Conservation (phyloP, 305 asterid genomes). For the Striga hermonthica region DNA sequence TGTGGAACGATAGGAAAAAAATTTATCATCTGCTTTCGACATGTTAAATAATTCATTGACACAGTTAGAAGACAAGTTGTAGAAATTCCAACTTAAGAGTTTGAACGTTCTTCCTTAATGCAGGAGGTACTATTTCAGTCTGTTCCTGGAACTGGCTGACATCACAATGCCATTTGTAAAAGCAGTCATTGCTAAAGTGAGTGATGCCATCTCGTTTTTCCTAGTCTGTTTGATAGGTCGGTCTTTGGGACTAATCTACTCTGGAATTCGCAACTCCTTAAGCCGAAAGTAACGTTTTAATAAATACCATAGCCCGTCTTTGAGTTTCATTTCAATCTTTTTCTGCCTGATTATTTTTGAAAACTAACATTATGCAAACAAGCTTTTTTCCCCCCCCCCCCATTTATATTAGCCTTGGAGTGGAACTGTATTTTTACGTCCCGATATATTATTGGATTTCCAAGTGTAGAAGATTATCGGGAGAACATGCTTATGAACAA, state of each 20-base stretch:
- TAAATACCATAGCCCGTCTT: slow-evolving; percentile 23
- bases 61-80: slow-evolving; percentile 12
- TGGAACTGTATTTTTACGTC: slow-evolving; percentile 10
- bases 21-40: no score
- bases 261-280: slow-evolving; percentile 87
- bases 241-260: slow-evolving; percentile 85
- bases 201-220: slow-evolving; percentile 88
- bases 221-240: slow-evolving; percentile 82
- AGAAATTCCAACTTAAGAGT: slow-evolving; percentile 18
- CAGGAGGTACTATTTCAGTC: slow-evolving; percentile 96
- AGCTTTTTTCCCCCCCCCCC: not conserved
- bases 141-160: slow-evolving; percentile 85
- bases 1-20: no score
- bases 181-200: slow-evolving; percentile 62
- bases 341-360: slow-evolving; percentile 18
- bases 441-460: not conserved
- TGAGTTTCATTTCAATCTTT: slow-evolving; percentile 22
- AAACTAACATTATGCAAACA: slow-evolving; percentile 19
- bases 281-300: slow-evolving; percentile 57
- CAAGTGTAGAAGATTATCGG: slow-evolving; percentile 27
- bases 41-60: not conserved
- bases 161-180: slow-evolving; percentile 74
- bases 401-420: slow-evolving; percentile 9
- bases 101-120: slow-evolving; percentile 21
- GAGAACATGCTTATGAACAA: slow-evolving; percentile 12